Percentiles rank a stretch among this genome's conserved stretches.
These are phyloP conservation scores for Grammothele lineata DNA, from an alignment of 768 basidiomycete species.

Conservation along the genomic window DNA sequence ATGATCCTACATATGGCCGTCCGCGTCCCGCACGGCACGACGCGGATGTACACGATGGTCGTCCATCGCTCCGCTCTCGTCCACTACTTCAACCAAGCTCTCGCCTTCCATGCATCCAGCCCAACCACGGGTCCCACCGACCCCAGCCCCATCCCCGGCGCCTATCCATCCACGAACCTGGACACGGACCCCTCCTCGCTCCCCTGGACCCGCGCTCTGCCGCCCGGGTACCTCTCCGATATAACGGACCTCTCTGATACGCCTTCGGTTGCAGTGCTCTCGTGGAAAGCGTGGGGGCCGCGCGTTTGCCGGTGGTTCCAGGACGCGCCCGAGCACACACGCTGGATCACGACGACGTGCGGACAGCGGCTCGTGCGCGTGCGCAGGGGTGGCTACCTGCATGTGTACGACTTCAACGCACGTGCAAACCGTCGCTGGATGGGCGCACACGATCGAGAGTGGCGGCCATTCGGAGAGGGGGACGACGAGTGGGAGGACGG, in stretches of 20 bases:
- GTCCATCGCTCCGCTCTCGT: conserved; percentile 22
- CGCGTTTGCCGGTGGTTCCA: conserved; percentile 22
- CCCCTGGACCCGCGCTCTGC: too few species aligned
- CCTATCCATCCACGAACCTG: not conserved
- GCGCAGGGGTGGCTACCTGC: conserved; percentile 5
- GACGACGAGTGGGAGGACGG: not conserved
- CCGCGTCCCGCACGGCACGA: not conserved
- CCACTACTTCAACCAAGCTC: not conserved
- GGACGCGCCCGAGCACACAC: conserved; percentile 17
- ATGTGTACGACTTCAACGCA: conserved; percentile 23
- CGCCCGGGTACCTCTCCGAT: too few species aligned
- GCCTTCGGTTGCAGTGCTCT: too few species aligned
- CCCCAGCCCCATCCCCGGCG: too few species aligned
- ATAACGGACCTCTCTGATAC: too few species aligned
- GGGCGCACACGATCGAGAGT: not conserved
- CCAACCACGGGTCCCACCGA: too few species aligned
- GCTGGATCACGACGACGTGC: conserved; percentile 30
- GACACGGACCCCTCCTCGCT: not conserved
- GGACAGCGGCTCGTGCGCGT: conserved; percentile 25
- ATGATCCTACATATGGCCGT: conserved; percentile 19
- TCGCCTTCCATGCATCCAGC: not conserved
- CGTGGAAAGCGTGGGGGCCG: conserved; percentile 25
- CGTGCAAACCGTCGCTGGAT: conserved; percentile 7
- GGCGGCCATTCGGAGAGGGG: conserved; percentile 5
- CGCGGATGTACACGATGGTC: conserved; percentile 20